phyloP scores from a whole-genome alignment of 176 grass and related monocot genomes.

The Carex pumila region DNA sequence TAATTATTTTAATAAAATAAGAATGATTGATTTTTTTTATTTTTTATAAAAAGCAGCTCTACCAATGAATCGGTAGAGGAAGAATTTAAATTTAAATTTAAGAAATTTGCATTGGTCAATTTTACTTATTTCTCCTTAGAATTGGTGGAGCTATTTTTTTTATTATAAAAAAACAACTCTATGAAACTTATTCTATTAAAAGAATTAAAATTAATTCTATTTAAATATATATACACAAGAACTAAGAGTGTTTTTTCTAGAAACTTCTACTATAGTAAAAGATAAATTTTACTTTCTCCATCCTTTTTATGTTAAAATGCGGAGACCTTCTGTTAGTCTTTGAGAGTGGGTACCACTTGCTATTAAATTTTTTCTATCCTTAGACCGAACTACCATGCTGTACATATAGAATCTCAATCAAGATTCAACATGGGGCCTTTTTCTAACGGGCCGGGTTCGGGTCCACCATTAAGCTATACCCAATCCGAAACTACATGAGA shows the following conservation, averaged over 20 bases:
- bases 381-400: neutral
- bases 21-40: too few species aligned
- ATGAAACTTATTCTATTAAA: too few species aligned
- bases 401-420: slow-evolving; percentile 10
- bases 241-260: neutral
- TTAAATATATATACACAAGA: neutral
- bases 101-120: too few species aligned
- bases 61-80: too few species aligned
- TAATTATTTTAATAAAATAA: too few species aligned
- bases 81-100: too few species aligned
- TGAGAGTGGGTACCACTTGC: neutral
- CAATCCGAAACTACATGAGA: neutral
- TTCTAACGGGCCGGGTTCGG: neutral
- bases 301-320: neutral
- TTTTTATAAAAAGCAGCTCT: too few species aligned
- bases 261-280: neutral
- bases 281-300: neutral
- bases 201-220: too few species aligned
- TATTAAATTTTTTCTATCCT: neutral
- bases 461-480: neutral
- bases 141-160: too few species aligned
- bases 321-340: neutral
- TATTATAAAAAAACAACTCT: too few species aligned
- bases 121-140: too few species aligned
- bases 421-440: slow-evolving; percentile 14